Conservation (phyloP, 2,329 filamentous ascomycete species). For the Stemphylium beticola region DNA sequence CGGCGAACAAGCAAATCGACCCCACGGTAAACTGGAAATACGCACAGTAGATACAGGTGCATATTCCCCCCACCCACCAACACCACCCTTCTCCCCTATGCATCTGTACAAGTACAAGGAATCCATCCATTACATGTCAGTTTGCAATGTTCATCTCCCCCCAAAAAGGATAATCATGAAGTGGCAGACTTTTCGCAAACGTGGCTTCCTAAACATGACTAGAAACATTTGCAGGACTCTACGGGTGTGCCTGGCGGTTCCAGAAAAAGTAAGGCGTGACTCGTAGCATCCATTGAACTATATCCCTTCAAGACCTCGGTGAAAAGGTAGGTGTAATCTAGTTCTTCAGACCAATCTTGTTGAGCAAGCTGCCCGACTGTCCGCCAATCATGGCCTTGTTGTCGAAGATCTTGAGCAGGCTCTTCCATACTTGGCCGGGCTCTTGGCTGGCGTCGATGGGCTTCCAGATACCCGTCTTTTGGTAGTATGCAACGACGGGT, state of each 20-base stretch:
- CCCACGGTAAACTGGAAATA: not conserved
- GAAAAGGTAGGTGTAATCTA: slow-evolving; percentile 33
- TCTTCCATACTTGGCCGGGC: slow-evolving; percentile 95
- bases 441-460: slow-evolving; percentile 95
- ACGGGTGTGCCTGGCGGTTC: not conserved
- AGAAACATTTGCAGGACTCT: not conserved
- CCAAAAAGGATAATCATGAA: slow-evolving; percentile 11
- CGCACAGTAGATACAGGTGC: not conserved
- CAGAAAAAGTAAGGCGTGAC: slow-evolving; percentile 1
- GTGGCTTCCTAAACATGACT: slow-evolving; percentile 4
- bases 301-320: not conserved
- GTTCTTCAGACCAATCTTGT: slow-evolving; percentile 62
- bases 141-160: slow-evolving; percentile 19
- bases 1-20: not conserved
- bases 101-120: slow-evolving; percentile 38
- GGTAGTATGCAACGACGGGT: slow-evolving; percentile 95
- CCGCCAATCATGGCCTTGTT: slow-evolving; percentile 54
- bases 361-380: slow-evolving; percentile 54
- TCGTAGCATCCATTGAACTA: slow-evolving; percentile 7
- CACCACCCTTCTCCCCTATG: slow-evolving; percentile 16
- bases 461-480: slow-evolving; percentile 96
- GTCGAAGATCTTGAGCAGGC: slow-evolving; percentile 82
- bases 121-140: slow-evolving; percentile 19
- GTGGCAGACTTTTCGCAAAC: slow-evolving; percentile 4
- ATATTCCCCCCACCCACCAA: not conserved